Conservation (phyloP, 2,329 filamentous ascomycete species). For the Zasmidium angulare region DNA sequence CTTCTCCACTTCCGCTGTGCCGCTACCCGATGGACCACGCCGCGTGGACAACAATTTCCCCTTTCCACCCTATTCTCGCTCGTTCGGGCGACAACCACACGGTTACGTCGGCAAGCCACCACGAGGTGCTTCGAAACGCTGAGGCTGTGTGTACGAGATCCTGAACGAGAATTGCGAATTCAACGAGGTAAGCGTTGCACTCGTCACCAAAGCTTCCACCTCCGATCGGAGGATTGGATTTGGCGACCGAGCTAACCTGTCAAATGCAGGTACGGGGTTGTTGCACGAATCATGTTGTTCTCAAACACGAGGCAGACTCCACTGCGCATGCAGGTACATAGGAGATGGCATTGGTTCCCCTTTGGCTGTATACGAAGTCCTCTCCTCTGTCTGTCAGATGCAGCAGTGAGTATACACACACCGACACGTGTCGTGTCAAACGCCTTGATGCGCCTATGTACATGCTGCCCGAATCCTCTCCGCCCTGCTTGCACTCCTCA, state of each 20-base stretch:
- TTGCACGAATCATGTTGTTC: background rate
- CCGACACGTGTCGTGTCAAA: constrained; percentile 8
- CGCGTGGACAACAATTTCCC: background rate
- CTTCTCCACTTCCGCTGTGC: no score
- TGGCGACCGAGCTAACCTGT: background rate
- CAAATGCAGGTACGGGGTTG: background rate
- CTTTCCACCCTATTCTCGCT: no score
- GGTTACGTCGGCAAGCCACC: background rate
- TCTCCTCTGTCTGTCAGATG: constrained; percentile 5
- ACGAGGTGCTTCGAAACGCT: background rate
- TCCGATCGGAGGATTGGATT: background rate
- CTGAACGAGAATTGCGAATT: background rate
- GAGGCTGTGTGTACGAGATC: no score
- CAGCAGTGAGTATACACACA: constrained; percentile 2
- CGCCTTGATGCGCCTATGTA: constrained; percentile 15
- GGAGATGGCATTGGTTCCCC: background rate
- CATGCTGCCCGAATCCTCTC: background rate
- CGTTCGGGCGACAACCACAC: background rate
- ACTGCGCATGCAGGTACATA: background rate
- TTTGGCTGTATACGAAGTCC: background rate
- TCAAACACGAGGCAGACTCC: background rate
- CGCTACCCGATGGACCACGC: no score
- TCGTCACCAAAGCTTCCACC: background rate
- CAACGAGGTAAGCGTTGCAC: background rate
- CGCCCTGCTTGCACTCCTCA: background rate